Base-by-base conservation (phyloP, 768 basidiomycete species). In the Lactarius psammicola region DNA sequence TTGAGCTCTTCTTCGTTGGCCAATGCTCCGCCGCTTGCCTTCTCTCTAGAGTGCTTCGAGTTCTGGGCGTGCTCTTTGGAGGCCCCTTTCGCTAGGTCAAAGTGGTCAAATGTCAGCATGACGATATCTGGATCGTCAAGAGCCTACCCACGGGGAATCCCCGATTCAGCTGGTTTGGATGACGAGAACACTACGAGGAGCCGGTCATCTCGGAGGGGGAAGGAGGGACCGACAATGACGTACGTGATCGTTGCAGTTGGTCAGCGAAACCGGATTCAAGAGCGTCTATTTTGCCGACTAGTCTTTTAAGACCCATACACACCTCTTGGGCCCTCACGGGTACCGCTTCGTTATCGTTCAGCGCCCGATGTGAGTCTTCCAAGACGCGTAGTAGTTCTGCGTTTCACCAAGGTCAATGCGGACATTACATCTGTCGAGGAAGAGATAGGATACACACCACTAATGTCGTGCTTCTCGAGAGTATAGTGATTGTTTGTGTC, bases 231-330 rank as follows among this genome's bases (percentile, higher is more conserved):
- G 33, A 5, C 30, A 33, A 23, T 7, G 31, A 66, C 90, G 67
- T 74, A 93, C 93, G 75, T 64, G 90, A 90, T 57, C 88, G 84
- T 74, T 94, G 90, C 10, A 90, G 89, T 71, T 94, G 87, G 68
- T 85, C 84, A 69, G 95, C 94, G 71, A 97, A 95, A 1, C 87
- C 87, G 0, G 84, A 74, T 73, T 92, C 89, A 20, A 95, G 78
- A 26, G 79, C 82, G 68, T 95, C 92, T 86, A 97, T 92, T 74
- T 86, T 87, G 40, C 74, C 76, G 42, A 94, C 78, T 7, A 92
- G 80, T 74, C 85, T 89, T 66, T 89, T 86, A 33, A 97, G 76
- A 3, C 84, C 79, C 6, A 72, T 68, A 33, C 86, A 84, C 36
- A 87, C 84, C 71, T 88, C 87, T 31, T 77, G 77, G 1, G 92